Base-by-base conservation (phyloP, 495 filamentous ascomycete species). In the Achaetomiella virescens region DNA sequence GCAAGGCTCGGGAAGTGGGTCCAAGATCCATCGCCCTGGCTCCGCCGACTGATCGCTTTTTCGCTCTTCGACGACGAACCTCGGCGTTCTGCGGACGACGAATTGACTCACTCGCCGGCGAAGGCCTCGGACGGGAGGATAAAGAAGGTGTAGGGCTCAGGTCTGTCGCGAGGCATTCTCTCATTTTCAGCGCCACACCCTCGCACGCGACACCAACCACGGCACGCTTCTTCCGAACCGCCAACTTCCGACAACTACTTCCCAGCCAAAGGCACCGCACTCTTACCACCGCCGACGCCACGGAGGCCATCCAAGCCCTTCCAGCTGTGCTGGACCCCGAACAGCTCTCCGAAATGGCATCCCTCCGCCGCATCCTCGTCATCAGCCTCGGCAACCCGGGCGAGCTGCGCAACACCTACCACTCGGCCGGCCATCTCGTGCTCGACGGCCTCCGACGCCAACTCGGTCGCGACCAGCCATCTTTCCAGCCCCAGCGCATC, bases 371-470 rank as follows among this genome's bases (percentile, higher is more conserved):
- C 11, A 56, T 81, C 69, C 54, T 87, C 70, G 51, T 79, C 49
- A 41, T 79, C 61, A 71, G 75, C 63, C 58, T 78, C 60, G 72
- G 75, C 58, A 73, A 78, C 57, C 68, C 70, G 46, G 65, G 75
- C 15, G 72, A 77, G 27, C 87, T 89, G 69, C 75, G 73, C 51
- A 72, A 79, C 47, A 91, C 87, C n/a, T 84, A 87, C 12, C 90
- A 96, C 71, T 88, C 81, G 53, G 85, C 89, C 33, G 90, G 89
- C 49, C 88, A 95, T 72, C 71, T 79, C 48, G 79, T 88, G 18
- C 81, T 92, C 60, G 67, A 76, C 27, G 73, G 79, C 8, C 59
- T 88, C 7, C 70, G 66, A 18, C 72, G 66, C 12, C 59, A 61
- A 14, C 72, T 90, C 7, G 65, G 56, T 0, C 44, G 54, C 61